Percentiles rank a stretch among this genome's conserved stretches.
Conservation (phyloP, 495 filamentous ascomycete species). For the Neurospora tetraspora region DNA sequence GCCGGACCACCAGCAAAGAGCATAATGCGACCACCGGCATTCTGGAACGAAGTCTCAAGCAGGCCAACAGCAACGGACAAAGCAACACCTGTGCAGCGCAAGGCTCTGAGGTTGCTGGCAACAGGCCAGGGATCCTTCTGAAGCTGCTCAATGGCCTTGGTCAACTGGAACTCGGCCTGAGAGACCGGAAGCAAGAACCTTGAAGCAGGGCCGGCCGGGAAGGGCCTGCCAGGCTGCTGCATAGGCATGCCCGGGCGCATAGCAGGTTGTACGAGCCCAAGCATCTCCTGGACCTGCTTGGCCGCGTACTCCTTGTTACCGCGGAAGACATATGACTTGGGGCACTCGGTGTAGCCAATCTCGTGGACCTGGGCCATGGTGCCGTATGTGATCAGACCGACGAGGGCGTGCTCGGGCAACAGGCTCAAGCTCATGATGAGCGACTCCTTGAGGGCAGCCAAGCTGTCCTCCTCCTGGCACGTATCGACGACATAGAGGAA, state of each 20-base stretch:
- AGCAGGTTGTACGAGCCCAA: conserved; percentile 62
- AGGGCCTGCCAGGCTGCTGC: conserved; percentile 61
- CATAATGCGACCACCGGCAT: conserved; percentile 93
- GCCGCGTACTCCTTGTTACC: conserved; percentile 95
- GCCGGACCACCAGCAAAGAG: conserved; percentile 91
- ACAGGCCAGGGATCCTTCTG: conserved; percentile 99
- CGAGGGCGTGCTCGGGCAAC: conserved; percentile 84
- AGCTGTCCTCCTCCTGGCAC: conserved; percentile 95
- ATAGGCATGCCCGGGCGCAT: conserved; percentile 70
- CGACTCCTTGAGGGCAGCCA: conserved; percentile 91
- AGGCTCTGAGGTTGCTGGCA: conserved; percentile 80
- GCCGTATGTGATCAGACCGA: conserved; percentile 91
- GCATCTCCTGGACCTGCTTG: conserved; percentile 98
- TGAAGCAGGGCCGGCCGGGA: conserved; percentile 69
- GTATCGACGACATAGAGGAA: conserved; percentile 98
- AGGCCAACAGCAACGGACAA: conserved; percentile 90
- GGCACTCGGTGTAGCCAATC: conserved; percentile 94
- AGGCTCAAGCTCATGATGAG: conserved; percentile 95
- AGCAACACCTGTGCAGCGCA: conserved; percentile 93
- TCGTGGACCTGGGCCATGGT: conserved; percentile 99
- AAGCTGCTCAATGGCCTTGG: conserved; percentile 89
- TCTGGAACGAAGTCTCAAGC: conserved; percentile 90
- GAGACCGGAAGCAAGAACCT: conserved; percentile 92
- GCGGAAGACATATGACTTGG: conserved; percentile 99
- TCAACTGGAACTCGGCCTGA: conserved; percentile 96